A percentile compares a stretch with the other conserved stretches of the same genome.
phyloP scores from a whole-genome alignment of 1,284 basidiomycete species.

The Microbotryum lychnidis-dioicae region DNA sequence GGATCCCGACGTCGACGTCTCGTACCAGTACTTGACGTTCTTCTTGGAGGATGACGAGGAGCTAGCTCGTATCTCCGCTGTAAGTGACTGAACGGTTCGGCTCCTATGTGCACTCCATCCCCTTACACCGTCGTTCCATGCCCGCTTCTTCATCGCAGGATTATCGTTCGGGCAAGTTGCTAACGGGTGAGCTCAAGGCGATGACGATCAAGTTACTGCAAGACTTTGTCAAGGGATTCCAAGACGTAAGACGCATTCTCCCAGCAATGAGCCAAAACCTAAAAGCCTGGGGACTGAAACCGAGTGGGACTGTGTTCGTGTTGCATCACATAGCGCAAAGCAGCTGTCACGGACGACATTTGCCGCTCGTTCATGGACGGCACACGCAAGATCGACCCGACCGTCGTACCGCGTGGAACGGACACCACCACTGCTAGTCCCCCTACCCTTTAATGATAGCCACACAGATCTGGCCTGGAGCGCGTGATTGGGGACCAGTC shows the following conservation, averaged over 20 bases:
- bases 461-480: too few relatives aligned
- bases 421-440: too few relatives aligned
- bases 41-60: constrained; percentile 92
- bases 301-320: too few relatives aligned
- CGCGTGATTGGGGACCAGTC: too few relatives aligned
- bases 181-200: constrained; percentile 89
- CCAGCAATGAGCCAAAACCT: too few relatives aligned
- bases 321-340: constrained; percentile 55
- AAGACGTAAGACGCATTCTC: constrained; percentile 52
- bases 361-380: constrained; percentile 76
- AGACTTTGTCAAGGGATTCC: constrained; percentile 76
- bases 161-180: constrained; percentile 77
- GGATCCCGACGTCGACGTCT: constrained; percentile 89
- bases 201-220: constrained; percentile 79
- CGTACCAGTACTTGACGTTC: constrained; percentile 94
- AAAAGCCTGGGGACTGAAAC: too few relatives aligned
- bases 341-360: constrained; percentile 69
- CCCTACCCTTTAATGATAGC: too few relatives aligned
- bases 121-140: background rate
- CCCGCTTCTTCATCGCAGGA: constrained; percentile 50
- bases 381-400: constrained; percentile 64
- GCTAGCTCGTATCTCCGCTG: constrained; percentile 65
- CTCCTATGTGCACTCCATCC: background rate
- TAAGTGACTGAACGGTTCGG: constrained; percentile 40
- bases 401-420: background rate